Conservation (phyloP, 1,284 basidiomycete species). For the Cutaneotrichosporon arboriforme region DNA sequence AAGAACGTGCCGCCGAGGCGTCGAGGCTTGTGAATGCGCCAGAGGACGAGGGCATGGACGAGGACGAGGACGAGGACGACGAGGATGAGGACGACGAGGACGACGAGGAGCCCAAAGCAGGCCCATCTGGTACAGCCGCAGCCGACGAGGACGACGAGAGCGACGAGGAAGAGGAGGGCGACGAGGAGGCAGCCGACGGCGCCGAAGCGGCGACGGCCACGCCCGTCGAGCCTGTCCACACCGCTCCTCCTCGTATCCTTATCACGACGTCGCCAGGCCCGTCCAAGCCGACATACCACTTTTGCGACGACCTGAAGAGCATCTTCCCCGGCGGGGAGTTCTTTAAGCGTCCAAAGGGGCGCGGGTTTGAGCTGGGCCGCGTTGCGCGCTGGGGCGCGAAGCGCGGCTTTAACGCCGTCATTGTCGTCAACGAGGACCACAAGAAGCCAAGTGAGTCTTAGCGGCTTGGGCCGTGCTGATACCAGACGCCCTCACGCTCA, state of each 20-base stretch:
- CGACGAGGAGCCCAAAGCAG: conserved; percentile 41
- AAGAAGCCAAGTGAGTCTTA: conserved; percentile 85
- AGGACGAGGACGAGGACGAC: conserved; percentile 21
- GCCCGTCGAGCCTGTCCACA: conserved; percentile 43
- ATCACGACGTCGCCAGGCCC: conserved; percentile 87
- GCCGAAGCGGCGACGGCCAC: conserved; percentile 18
- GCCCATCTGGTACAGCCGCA: conserved; percentile 29
- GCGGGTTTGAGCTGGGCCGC: conserved; percentile 86
- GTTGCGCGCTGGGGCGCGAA: conserved; percentile 92
- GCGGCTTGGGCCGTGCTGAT: conserved; percentile 7
- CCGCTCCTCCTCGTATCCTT: conserved; percentile 71
- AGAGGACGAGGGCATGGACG: conserved; percentile 9
- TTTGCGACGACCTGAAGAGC: conserved; percentile 84
- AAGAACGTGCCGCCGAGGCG: conserved; percentile 34
- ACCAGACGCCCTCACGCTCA: conserved; percentile 82
- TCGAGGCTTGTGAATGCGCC: conserved; percentile 31
- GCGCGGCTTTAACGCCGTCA: conserved; percentile 72
- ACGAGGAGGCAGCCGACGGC: conserved; percentile 52
- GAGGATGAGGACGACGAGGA: conserved; percentile 43
- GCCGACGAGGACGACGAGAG: conserved; percentile 28
- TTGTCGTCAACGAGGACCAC: conserved; percentile 91
- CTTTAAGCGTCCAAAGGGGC: conserved; percentile 80
- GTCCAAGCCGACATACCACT: conserved; percentile 74
- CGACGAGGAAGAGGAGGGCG: conserved; percentile 61
- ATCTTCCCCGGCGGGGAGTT: conserved; percentile 95